Percentiles rank a stretch among this genome's conserved stretches.
Evolutionary conservation across 495 filamentous ascomycete genomes (phyloP).

Genomic region (Achaetomiella virescens): DNA sequence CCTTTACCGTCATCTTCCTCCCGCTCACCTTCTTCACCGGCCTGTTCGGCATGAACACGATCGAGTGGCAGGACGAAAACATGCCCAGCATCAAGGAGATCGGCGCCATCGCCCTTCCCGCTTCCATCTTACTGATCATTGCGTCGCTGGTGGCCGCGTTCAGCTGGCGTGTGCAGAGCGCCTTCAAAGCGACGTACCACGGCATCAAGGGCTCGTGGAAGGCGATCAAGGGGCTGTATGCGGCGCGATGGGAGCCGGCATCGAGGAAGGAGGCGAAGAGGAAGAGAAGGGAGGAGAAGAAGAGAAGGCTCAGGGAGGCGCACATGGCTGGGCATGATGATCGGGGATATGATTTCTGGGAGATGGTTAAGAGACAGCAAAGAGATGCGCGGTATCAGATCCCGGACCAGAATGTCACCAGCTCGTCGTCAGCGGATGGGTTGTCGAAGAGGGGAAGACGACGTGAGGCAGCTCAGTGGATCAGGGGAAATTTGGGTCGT

Average conservation of each 20-base stretch:
- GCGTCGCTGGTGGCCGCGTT: conserved; percentile 38
- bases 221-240: conserved; percentile 2
- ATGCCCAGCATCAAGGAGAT: conserved; percentile 31
- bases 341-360: conserved; percentile 42
- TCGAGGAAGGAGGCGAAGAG: conserved; percentile 23
- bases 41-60: conserved; percentile 59
- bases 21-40: conserved; percentile 63
- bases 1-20: conserved; percentile 62
- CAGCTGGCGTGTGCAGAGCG: conserved; percentile 32
- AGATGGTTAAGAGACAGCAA: conserved; percentile 30
- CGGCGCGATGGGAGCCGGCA: conserved; percentile 26
- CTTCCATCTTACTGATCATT: conserved; percentile 33
- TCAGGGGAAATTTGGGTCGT: too few relatives aligned
- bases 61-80: conserved; percentile 54
- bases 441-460: neutral
- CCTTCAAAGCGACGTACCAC: conserved; percentile 26
- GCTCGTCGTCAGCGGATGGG: neutral
- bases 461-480: neutral
- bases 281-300: conserved; percentile 21
- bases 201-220: conserved; percentile 9
- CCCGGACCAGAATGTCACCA: conserved; percentile 36
- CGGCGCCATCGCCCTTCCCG: conserved; percentile 38
- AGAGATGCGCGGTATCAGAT: conserved; percentile 31
- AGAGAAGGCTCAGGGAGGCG: conserved; percentile 19
- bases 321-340: conserved; percentile 23